Percentiles rank a stretch among this genome's conserved stretches.
Conservation (phyloP, 192 early-diverging fungal genomes). For the Geranomyces variabilis region DNA sequence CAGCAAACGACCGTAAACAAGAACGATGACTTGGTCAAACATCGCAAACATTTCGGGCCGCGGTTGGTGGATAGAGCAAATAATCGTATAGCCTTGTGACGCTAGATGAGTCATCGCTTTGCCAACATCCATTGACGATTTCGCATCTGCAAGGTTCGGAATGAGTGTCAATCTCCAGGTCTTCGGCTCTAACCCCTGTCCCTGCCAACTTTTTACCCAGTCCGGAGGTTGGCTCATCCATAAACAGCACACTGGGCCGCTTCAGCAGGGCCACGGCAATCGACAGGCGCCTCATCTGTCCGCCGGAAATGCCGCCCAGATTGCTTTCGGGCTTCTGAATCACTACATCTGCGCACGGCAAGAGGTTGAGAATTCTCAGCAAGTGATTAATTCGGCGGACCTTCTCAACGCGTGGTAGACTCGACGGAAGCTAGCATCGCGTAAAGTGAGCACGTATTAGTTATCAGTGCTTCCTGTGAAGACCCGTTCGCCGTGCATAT, state of each 20-base stretch:
- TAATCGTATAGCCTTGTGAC: conserved; percentile 64
- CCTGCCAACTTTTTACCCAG: not conserved
- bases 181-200: no score
- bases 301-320: conserved; percentile 37
- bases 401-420: not conserved
- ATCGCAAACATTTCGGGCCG: conserved; percentile 78
- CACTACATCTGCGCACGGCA: conserved; percentile 29
- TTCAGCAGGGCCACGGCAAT: conserved; percentile 34
- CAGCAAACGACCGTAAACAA: conserved; percentile 40
- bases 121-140: conserved; percentile 24
- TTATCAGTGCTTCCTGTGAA: no score
- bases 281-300: conserved; percentile 31
- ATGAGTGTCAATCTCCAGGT: no score
- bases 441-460: not conserved
- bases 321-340: conserved; percentile 27
- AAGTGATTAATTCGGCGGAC: conserved; percentile 26
- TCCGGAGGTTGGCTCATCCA: conserved; percentile 34
- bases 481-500: no score
- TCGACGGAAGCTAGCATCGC: conserved; percentile 20
- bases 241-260: conserved; percentile 34
- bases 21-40: conserved; percentile 79
- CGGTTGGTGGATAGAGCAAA: conserved; percentile 73
- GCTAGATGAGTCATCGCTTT: conserved; percentile 22
- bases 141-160: no score
- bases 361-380: conserved; percentile 24